phyloP scores from a whole-genome alignment of 192 early-diverging fungal species.

The Pilaira anomala region DNA sequence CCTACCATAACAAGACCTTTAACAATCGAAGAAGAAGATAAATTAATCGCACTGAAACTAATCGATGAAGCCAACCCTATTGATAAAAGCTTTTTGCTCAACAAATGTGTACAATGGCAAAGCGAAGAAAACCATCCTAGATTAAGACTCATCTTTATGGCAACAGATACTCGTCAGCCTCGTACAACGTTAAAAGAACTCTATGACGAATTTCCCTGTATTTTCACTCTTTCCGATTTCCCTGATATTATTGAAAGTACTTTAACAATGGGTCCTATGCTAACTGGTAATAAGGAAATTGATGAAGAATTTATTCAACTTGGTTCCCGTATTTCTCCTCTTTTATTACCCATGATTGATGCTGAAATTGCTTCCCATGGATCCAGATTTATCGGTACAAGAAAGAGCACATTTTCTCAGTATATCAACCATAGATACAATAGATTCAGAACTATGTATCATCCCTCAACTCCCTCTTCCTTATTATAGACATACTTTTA shows the following conservation, averaged over 20 bases:
- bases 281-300: not conserved
- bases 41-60: not conserved
- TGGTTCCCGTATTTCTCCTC: slow-evolving; percentile 1
- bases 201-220: slow-evolving; percentile 49
- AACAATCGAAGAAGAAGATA: not conserved
- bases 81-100: not conserved
- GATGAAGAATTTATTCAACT: slow-evolving; percentile 8
- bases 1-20: not conserved
- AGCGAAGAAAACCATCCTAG: not conserved
- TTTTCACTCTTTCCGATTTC: slow-evolving; percentile 52
- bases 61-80: not conserved
- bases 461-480: not conserved
- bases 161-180: slow-evolving; percentile 47
- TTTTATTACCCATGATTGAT: slow-evolving; percentile 51
- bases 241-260: slow-evolving; percentile 28
- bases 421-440: slow-evolving; percentile 26
- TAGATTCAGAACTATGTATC: slow-evolving; percentile 16
- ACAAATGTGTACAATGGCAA: not conserved
- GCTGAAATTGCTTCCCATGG: slow-evolving; percentile 45
- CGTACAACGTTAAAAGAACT: slow-evolving; percentile 31
- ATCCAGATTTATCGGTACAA: slow-evolving; percentile 47
- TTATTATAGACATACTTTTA: too few species aligned
- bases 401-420: slow-evolving; percentile 46
- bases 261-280: slow-evolving; percentile 23
- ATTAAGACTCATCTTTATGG: slow-evolving; percentile 39